Conservation (phyloP, 176 grass and related monocot species). For the Triticum dicoccoides region DNA sequence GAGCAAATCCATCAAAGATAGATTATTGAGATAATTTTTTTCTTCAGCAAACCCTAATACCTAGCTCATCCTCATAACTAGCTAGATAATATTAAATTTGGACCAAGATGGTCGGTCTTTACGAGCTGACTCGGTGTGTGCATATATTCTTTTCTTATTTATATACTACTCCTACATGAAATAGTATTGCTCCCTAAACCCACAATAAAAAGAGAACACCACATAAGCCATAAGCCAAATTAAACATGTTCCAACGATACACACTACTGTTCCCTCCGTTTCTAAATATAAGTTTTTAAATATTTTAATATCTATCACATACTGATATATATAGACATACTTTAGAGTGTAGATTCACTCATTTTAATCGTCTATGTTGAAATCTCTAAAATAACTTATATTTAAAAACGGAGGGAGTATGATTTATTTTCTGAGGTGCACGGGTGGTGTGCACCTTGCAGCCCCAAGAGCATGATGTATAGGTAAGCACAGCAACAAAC, state of each 20-base stretch:
- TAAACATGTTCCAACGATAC: too few relatives aligned
- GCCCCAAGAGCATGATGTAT: not conserved
- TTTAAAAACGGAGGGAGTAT: too few relatives aligned
- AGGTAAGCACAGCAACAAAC: conserved; percentile 14
- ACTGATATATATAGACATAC: too few relatives aligned
- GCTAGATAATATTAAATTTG: not conserved
- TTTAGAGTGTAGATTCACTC: too few relatives aligned
- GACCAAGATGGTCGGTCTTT: not conserved
- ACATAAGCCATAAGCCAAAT: not conserved
- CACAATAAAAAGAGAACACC: not conserved
- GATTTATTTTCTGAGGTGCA: not conserved
- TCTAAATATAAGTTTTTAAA: too few relatives aligned
- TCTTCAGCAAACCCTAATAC: not conserved
- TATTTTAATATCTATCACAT: too few relatives aligned
- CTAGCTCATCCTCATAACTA: not conserved
- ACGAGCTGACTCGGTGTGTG: not conserved
- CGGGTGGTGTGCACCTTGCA: not conserved
- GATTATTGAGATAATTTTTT: not conserved
- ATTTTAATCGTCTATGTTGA: too few relatives aligned
- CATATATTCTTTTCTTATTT: not conserved
- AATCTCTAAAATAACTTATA: too few relatives aligned
- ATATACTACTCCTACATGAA: not conserved
- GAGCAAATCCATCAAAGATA: too few relatives aligned
- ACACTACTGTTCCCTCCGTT: too few relatives aligned
- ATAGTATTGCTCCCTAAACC: not conserved